Base-by-base conservation (phyloP, 352 stramenopile genomes). In the Pythium aristosporum region DNA sequence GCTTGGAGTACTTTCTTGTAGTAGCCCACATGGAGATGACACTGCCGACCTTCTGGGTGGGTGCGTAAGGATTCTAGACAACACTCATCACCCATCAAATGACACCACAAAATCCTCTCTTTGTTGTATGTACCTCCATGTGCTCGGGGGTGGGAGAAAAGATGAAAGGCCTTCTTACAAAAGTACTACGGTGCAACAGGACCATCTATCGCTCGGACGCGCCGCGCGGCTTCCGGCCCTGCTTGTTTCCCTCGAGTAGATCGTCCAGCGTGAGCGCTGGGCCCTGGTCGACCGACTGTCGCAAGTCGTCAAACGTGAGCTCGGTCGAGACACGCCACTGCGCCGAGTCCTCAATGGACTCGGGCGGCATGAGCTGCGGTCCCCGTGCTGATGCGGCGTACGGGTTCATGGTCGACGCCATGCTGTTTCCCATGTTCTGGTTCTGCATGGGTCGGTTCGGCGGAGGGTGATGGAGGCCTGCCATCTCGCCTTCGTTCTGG, bases 231-330 rank as follows among this genome's bases (percentile, higher is more conserved):
- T 44, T 44, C 11, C 34, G 25, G 20, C 51, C 9, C 49, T 63
- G 41, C 34, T 69, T 52, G 42, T 68, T 46, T 18, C 52, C 68
- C 43, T 73, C 67, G 16, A 69, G 25, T 43, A 71, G 44, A 48
- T 73, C 67, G 44, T 65, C 61, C 16, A 73, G 44, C 42, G 66
- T 68, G 41, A 72, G 66, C 34, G 52, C 55, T 6, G 59, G 59
- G 2, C 60, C 66, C 2, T 57, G 28, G 15, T 61, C 44, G 1
- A 42, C 43, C 7, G 63, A 72, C 21, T 18, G 30, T 9, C 65
- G 65, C 15, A 73, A 52, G 37, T 73, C 67, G 55, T 73, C 67
- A 49, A 73, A 72, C 13, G 66, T 72, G 36, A 72, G 59, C 37
- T 65, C 56, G 6, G 53, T 65, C 20, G 65, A 67, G 15, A 56